These are phyloP conservation scores for Yarrowia porcina DNA, from an alignment of 805 yeast genomes.

Conservation along the genomic window DNA sequence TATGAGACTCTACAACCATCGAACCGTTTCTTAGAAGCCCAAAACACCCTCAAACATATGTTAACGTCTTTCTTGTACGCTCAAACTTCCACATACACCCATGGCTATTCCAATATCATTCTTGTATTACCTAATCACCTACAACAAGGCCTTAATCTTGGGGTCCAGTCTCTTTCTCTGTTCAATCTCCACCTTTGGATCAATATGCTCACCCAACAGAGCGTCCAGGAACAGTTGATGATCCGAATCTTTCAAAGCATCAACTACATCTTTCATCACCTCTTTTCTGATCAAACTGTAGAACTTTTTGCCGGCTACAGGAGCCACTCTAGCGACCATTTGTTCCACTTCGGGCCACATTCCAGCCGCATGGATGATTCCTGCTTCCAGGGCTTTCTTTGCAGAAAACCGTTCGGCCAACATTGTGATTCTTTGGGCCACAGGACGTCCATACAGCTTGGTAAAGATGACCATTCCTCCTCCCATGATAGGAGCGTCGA, in stretches of 20 bases:
- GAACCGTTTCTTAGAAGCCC: too few species aligned
- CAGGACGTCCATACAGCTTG: constrained; percentile 34
- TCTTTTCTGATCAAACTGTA: neutral
- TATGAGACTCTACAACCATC: too few species aligned
- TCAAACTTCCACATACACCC: too few species aligned
- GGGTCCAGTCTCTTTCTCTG: neutral
- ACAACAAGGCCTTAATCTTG: neutral
- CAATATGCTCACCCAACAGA: neutral
- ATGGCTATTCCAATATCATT: too few species aligned
- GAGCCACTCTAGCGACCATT: constrained; percentile 31
- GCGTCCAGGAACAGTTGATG: neutral
- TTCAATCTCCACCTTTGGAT: neutral
- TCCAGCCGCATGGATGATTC: constrained; percentile 39
- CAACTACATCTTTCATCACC: neutral
- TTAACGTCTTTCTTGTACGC: too few species aligned
- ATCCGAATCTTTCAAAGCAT: neutral
- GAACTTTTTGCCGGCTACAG: neutral
- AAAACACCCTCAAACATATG: too few species aligned
- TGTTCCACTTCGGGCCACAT: constrained; percentile 38
- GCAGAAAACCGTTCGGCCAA: constrained; percentile 40
- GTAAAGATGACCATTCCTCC: constrained; percentile 41
- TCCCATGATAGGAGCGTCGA: constrained; percentile 40
- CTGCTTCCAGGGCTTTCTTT: constrained; percentile 33
- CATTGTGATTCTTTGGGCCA: constrained; percentile 36
- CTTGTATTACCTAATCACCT: too few species aligned